Base-by-base conservation (phyloP, 495 filamentous ascomycete species). In the Tuber brumale region DNA sequence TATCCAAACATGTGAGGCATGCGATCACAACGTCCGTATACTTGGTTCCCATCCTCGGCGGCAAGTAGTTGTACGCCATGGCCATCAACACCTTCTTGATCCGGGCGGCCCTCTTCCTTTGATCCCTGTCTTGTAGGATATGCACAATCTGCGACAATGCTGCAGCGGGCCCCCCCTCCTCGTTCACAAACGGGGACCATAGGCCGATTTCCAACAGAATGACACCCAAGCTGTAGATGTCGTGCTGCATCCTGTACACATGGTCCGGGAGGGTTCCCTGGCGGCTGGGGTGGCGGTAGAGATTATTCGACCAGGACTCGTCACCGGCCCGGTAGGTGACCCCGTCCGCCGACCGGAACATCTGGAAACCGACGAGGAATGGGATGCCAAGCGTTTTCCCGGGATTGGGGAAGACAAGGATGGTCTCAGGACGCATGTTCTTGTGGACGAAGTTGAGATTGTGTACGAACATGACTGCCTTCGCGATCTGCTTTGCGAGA, bases 181-280 rank as follows among this genome's bases (percentile, higher is more conserved):
- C 72, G n/a, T 6, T 14, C 18, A 86, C 81, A 74, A 91, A 87
- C 2, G 86, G 86, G 5, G 83, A 77, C 89, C 89, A 90, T 23
- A 91, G 74, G 0, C 88, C 89, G 46, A 92, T 84, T 82, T 92
- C 90, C 1, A 92, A 78, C 0, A 92, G 83, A 74, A 87, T 87
- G 14, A 89, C 87, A 0, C 90, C 90, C 19, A 91, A 84, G 78
- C 88, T 89, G 79, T 91, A 91, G 42, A 91, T 89, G 77, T 91
- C 90, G 81, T 91, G 88, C 76, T 89, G 88, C 88, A 90, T 90
- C 10, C 72, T 81, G 74, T 89, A 90, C 12, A 72, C 46, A 1
- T 85, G 84, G 70, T 84, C 75, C 2, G 84, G 84, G 37, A 73
- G 78, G 0, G 80, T 10, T 1, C 89, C 88, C 66, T 88, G 86